These are phyloP conservation scores for Strobilomyces confusus DNA, from an alignment of 768 basidiomycete genomes.

Conservation along the genomic window DNA sequence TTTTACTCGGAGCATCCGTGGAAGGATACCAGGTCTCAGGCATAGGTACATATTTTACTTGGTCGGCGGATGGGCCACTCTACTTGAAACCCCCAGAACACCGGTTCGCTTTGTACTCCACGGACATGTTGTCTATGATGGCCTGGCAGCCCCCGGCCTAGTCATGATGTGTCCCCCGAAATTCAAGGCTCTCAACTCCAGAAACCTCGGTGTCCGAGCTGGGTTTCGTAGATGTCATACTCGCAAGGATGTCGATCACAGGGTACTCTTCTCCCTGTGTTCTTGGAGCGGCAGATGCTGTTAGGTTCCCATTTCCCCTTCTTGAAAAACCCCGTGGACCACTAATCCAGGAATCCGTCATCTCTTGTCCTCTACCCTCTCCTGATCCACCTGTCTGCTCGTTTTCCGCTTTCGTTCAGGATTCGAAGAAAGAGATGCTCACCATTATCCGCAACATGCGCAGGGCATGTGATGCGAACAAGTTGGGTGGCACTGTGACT, in stretches of 20 bases:
- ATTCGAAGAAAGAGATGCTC: slow-evolving; percentile 48
- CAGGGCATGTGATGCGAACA: slow-evolving; percentile 44
- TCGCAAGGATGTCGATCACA: not conserved
- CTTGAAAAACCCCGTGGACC: slow-evolving; percentile 12
- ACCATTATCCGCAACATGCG: slow-evolving; percentile 43
- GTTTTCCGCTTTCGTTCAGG: slow-evolving; percentile 40
- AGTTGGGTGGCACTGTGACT: slow-evolving; percentile 44
- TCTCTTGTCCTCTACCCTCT: not conserved
- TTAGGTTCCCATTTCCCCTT: not conserved
- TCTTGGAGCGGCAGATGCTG: not conserved
- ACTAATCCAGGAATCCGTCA: not conserved
- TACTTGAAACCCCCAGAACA: not conserved
- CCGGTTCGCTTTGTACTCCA: not conserved
- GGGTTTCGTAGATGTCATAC: not conserved
- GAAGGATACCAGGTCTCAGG: not conserved
- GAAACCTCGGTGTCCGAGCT: not conserved
- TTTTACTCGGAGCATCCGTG: not conserved
- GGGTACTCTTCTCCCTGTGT: slow-evolving; percentile 5
- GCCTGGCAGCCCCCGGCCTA: not conserved
- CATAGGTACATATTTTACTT: not conserved
- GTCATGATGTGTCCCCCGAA: not conserved
- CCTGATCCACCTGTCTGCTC: not conserved
- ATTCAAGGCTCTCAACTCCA: not conserved
- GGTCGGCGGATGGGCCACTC: not conserved
- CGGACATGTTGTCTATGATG: not conserved